Evolutionary conservation across 202 grass and related monocot species (phyloP).

Genomic region (Hordeum pubiflorum): DNA sequence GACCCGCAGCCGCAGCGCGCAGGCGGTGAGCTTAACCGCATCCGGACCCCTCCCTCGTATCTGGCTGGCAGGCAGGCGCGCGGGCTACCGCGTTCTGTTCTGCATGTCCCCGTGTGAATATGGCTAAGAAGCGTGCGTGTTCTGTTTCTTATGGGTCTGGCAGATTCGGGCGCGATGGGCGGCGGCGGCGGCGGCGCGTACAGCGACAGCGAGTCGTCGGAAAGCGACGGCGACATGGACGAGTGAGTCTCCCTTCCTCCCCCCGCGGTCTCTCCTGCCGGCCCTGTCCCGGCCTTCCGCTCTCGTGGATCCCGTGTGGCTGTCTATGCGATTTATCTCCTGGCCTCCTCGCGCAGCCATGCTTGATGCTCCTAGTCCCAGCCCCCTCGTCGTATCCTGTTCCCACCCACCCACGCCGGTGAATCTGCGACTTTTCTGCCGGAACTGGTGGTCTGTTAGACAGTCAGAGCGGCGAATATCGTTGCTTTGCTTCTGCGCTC

Average conservation of each 20-base stretch:
- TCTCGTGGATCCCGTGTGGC: constrained; percentile 6
- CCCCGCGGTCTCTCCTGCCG: neutral
- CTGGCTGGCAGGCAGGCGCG: neutral
- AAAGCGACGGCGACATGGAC: constrained; percentile 38
- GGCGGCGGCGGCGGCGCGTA: constrained; percentile 15
- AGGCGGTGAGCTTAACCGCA: constrained; percentile 38
- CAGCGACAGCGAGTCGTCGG: constrained; percentile 43
- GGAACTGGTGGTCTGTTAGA: neutral
- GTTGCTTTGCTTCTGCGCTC: constrained; percentile 15
- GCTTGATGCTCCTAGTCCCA: neutral
- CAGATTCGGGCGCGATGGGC: constrained; percentile 52
- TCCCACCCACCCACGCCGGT: neutral
- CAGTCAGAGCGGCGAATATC: neutral
- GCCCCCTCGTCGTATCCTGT: neutral
- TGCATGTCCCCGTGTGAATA: constrained; percentile 19
- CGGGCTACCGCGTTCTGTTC: constrained; percentile 11
- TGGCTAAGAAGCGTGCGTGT: constrained; percentile 22
- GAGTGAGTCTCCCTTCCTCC: constrained; percentile 37
- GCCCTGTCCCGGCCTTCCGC: neutral
- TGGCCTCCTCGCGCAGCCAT: constrained; percentile 2
- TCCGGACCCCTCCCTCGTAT: constrained; percentile 14
- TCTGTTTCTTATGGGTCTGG: constrained; percentile 20
- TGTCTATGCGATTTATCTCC: constrained; percentile 1
- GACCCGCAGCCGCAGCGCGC: constrained; percentile 28
- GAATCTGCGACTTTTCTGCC: neutral